Evolutionary conservation across 306 rosid species (phyloP), one percentile per base, ranked within the genome.

Genomic region (Inga oerstediana): DNA sequence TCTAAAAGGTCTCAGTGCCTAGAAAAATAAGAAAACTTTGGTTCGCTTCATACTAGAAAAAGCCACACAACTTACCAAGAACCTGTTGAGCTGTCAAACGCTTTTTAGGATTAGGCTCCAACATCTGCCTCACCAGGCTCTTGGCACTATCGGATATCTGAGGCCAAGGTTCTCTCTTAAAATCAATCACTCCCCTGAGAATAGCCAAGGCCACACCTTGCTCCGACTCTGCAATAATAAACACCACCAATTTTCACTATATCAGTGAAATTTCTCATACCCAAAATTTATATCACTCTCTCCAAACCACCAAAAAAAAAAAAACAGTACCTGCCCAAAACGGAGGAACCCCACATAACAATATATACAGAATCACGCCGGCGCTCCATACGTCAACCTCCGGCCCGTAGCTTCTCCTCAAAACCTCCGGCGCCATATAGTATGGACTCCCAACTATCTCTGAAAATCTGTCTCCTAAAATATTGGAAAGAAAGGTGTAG

Each of bases 161-260:
- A 85, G 98, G 98, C 98, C 98, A 95, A 30, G 98, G 98, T 78
- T 93, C 97, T 89, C 95, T 89, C 85, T 90, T 95, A 86, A 95
- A 95, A 86, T 95, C 97, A 83, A 95, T 85, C 72, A 89, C 92
- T 7, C 98, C 91, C 79, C 98, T 91, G 82, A 95, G 88, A 72
- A 95, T 95, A n/a, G 97, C 97, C 65, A 95, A 90, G 78, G 97
- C 97, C 65, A 95, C 97, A 44, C 97, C 97, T 85, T 93, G 98
- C 84, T 95, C 98, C 22, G 90, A 89, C 87, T 95, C 98, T 94
- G 87, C 83, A 72, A 83, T 68, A 72, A 83, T 68, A 81, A 51
- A 76, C 80, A 11, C 75, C 24, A 48, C 19, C 19, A 58, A 88
- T 74, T 74, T 68, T 76, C 77, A 77, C 58, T 56, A 62, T 6